A percentile compares a stretch with the other conserved stretches of the same genome.
These are phyloP conservation scores for Backusella tarrabulga DNA, from an alignment of 192 early-diverging fungal genomes.

Conservation along the genomic window DNA sequence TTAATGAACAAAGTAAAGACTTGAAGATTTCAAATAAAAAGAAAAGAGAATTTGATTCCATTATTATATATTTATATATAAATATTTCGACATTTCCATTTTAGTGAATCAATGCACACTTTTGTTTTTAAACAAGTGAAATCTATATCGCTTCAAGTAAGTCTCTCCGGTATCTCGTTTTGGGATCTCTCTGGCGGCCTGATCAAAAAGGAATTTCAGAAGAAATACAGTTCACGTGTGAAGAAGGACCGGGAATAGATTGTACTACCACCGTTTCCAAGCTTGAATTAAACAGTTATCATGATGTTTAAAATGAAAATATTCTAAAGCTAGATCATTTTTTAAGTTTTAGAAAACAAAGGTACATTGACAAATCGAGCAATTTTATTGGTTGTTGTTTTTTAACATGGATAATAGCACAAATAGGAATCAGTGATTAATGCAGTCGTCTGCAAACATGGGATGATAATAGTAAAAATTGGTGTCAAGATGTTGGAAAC, in stretches of 20 bases:
- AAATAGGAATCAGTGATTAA: neutral
- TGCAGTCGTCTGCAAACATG: neutral
- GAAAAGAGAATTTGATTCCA: neutral
- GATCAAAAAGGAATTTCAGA: slow-evolving; percentile 1
- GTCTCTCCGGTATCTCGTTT: neutral
- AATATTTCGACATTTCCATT: neutral
- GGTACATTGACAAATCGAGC: neutral
- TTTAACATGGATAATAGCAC: neutral
- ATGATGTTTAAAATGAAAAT: neutral
- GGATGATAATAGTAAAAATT: neutral
- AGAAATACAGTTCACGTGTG: neutral
- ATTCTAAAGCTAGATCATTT: neutral
- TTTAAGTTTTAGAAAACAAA: neutral
- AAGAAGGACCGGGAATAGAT: neutral
- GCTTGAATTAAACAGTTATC: neutral
- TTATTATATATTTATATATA: neutral
- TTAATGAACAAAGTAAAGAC: neutral
- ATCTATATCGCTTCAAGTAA: neutral
- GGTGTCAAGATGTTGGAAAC: neutral
- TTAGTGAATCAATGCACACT: neutral
- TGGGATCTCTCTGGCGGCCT: neutral
- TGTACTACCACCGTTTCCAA: neutral
- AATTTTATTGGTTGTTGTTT: neutral
- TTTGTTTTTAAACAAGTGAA: neutral
- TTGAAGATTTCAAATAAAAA: neutral